Percentiles rank a stretch among this genome's conserved stretches.
phyloP scores from a whole-genome alignment of 2,329 filamentous ascomycete species.

The Colletotrichum musicola region DNA sequence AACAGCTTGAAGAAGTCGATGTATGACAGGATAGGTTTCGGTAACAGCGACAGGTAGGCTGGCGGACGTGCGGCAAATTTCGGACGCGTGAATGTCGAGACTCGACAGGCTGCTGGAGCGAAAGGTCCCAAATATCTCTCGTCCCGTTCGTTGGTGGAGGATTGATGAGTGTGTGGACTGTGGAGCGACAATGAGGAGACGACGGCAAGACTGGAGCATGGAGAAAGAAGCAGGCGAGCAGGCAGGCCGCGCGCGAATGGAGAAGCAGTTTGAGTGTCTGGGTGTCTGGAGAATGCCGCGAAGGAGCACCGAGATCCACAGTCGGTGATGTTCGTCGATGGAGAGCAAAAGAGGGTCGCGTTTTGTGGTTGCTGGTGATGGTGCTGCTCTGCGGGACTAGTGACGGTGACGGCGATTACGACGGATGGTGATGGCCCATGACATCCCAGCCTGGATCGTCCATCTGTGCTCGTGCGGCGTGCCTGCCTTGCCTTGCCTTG shows the following conservation, averaged over 20 bases:
- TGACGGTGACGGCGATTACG: not conserved
- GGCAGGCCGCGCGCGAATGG: constrained; percentile 3
- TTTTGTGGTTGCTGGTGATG: not conserved
- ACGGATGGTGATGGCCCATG: not conserved
- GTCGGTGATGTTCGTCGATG: not conserved
- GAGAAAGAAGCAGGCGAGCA: constrained; percentile 16
- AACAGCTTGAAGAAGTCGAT: constrained; percentile 6
- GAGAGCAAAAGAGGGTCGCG: constrained; percentile 11
- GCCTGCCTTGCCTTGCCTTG: constrained; percentile 9
- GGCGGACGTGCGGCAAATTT: constrained; percentile 16
- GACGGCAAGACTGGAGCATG: constrained; percentile 13
- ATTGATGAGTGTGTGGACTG: not conserved
- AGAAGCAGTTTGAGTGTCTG: too few relatives aligned
- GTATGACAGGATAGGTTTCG: constrained; percentile 36
- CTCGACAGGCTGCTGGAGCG: constrained; percentile 8
- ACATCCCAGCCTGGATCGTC: not conserved
- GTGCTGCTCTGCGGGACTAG: not conserved
- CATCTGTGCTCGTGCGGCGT: not conserved
- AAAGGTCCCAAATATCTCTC: not conserved
- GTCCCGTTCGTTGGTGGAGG: constrained; percentile 9
- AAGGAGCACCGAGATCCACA: constrained; percentile 25
- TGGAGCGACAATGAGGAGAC: not conserved
- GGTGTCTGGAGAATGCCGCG: constrained; percentile 21
- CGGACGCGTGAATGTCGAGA: not conserved
- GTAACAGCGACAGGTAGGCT: constrained; percentile 29